Evolutionary conservation across 495 filamentous ascomycete genomes (phyloP), one percentile per base, ranked within the genome.

Genomic region (Penicillium mononematosum): DNA sequence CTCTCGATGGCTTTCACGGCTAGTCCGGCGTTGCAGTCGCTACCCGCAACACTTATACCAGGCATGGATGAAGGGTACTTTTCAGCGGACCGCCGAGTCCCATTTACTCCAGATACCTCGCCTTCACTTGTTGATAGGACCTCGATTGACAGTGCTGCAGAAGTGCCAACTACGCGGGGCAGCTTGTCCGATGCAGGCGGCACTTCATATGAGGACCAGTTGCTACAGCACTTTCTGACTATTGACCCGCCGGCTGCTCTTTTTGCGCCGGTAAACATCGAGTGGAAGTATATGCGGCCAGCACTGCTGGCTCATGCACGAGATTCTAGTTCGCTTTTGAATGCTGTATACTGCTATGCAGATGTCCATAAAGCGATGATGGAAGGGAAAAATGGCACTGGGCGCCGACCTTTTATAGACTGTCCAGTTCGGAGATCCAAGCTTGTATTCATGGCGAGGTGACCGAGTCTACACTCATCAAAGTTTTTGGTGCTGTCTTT

Each of bases 291-390:
- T 51, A 68, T 69, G 24, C 61, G 64, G 29, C 64, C 62, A 9
- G 56, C 64, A 0, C 63, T 75, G 5, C 25, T 72, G 14, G 54
- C 63, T 3, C 62, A 71, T 55, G 63, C 70, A 6, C 57, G 59
- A 11, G 62, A 62, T 7, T 72, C 59, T 50, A 59, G 59, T 32
- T 58, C 67, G 0, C 58, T 76, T 29, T 34, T 69, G 44, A 69
- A 70, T 62, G 68, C 68, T 7, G 20, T 76, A 5, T 73, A 73
- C 31, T 76, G 73, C 51, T 76, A 75, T 48, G 49, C 70, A 14
- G 73, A 76, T 58, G 57, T 73, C 0, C 66, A 71, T 41, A 67
- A 67, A 54, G 65, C 70, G 1, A 58, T 63, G 58, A 46, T 50
- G 14, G 67, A 70, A 24, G 70, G 68, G n/a, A 63, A 22, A 64